Evolutionary conservation across 2,329 filamentous ascomycete species (phyloP).

Genomic region (Cryphonectria japonica): DNA sequence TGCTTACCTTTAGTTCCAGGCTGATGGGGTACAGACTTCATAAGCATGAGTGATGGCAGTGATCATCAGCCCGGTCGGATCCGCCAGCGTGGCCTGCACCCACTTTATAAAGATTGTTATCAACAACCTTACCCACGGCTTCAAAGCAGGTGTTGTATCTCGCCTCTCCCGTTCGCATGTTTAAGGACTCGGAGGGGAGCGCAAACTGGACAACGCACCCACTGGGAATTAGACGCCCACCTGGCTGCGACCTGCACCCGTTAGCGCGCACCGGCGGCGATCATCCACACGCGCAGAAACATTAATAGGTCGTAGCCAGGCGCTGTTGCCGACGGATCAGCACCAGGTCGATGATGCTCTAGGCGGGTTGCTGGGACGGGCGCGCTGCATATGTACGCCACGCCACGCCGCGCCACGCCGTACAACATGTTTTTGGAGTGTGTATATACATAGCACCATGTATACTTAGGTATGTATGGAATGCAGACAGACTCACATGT

Average conservation of each 20-base stretch:
- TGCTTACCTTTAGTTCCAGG: neutral
- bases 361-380: conserved; percentile 4
- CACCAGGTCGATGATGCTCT: conserved; percentile 2
- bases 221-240: neutral
- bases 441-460: neutral
- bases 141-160: neutral
- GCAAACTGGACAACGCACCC: neutral
- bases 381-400: conserved; percentile 10
- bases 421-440: neutral
- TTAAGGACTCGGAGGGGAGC: too few species aligned
- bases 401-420: neutral
- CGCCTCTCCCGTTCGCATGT: neutral
- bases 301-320: neutral
- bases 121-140: neutral
- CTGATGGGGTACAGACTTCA: neutral
- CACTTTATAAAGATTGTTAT: neutral
- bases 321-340: conserved; percentile 11
- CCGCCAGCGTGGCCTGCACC: neutral
- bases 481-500: neutral
- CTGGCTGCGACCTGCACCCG: neutral
- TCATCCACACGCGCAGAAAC: neutral
- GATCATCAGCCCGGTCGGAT: neutral
- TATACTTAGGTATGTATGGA: neutral
- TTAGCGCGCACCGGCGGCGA: conserved; percentile 1
- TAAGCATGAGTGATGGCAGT: neutral